phyloP scores from a whole-genome alignment of 768 basidiomycete genomes.

The Hericium coralloides region DNA sequence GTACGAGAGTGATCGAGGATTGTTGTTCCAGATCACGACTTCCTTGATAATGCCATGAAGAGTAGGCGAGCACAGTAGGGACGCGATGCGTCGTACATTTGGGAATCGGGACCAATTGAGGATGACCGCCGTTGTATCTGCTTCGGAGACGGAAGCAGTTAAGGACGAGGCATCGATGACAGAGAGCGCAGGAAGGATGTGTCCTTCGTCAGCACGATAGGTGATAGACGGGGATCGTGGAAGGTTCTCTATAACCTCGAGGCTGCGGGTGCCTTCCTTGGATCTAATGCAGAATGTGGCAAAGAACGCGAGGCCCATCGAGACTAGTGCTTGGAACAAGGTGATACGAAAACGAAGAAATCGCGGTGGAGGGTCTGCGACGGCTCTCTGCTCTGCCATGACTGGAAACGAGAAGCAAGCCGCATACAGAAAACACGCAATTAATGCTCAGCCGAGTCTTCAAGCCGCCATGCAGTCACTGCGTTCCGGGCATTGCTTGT shows the following conservation, averaged over 20 bases:
- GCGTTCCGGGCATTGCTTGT: too few relatives aligned
- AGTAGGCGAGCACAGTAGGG: slow-evolving; percentile 38
- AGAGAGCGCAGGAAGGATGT: not conserved
- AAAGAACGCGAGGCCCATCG: too few relatives aligned
- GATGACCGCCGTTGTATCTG: slow-evolving; percentile 33
- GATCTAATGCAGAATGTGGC: too few relatives aligned
- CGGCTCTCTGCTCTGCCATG: too few relatives aligned
- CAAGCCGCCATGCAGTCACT: too few relatives aligned
- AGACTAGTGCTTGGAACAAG: too few relatives aligned
- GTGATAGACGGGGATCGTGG: not conserved
- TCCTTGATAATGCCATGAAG: slow-evolving; percentile 37
- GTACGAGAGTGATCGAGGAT: slow-evolving; percentile 30
- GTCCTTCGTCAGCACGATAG: not conserved
- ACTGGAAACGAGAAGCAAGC: too few relatives aligned
- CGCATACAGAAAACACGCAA: too few relatives aligned
- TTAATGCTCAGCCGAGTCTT: too few relatives aligned
- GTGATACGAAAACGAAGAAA: too few relatives aligned
- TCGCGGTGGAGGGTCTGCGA: too few relatives aligned
- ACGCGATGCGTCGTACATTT: slow-evolving; percentile 50
- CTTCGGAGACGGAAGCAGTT: not conserved
- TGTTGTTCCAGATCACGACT: slow-evolving; percentile 61
- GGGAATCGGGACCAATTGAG: slow-evolving; percentile 61
- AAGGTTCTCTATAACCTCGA: not conserved
- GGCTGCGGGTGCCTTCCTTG: not conserved
- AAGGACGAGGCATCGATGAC: not conserved